These are phyloP conservation scores for Candida pseudocylindracea DNA, from an alignment of 1,139 yeast species.

Conservation along the genomic window DNA sequence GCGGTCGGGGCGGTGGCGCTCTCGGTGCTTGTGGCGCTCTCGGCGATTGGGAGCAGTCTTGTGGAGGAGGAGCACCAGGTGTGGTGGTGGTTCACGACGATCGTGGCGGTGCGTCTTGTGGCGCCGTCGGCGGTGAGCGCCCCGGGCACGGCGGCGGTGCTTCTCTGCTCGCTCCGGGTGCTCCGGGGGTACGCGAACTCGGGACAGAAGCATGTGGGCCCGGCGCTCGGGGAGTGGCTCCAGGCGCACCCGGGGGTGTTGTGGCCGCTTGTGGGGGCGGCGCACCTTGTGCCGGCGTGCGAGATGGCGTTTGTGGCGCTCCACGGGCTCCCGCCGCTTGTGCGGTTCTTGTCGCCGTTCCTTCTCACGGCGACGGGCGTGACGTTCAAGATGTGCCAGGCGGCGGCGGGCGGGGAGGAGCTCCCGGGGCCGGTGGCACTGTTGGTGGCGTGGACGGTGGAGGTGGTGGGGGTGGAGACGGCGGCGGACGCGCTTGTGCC, in stretches of 20 bases:
- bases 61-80: slow-evolving; percentile 89
- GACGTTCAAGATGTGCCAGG: too few relatives aligned
- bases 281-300: too few relatives aligned
- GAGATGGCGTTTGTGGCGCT: too few relatives aligned
- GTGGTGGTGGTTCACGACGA: slow-evolving; percentile 67
- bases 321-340: too few relatives aligned
- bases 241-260: slow-evolving; percentile 11
- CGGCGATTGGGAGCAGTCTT: slow-evolving; percentile 10
- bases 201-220: slow-evolving; percentile 43
- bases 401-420: too few relatives aligned
- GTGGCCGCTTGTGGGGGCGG: slow-evolving; percentile 13
- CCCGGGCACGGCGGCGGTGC: slow-evolving; percentile 6
- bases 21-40: not conserved
- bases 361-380: too few relatives aligned
- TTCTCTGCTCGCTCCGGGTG: slow-evolving; percentile 23
- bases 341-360: too few relatives aligned
- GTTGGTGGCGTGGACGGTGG: too few relatives aligned
- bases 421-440: too few relatives aligned
- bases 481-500: too few relatives aligned
- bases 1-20: not conserved
- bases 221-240: slow-evolving; percentile 22
- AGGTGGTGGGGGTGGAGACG: too few relatives aligned
- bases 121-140: not conserved
- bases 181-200: slow-evolving; percentile 78
- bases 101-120: slow-evolving; percentile 6